A percentile compares a stretch with the other conserved stretches of the same genome.
phyloP scores from a whole-genome alignment of 768 basidiomycete genomes.

The Mycena galericulata region DNA sequence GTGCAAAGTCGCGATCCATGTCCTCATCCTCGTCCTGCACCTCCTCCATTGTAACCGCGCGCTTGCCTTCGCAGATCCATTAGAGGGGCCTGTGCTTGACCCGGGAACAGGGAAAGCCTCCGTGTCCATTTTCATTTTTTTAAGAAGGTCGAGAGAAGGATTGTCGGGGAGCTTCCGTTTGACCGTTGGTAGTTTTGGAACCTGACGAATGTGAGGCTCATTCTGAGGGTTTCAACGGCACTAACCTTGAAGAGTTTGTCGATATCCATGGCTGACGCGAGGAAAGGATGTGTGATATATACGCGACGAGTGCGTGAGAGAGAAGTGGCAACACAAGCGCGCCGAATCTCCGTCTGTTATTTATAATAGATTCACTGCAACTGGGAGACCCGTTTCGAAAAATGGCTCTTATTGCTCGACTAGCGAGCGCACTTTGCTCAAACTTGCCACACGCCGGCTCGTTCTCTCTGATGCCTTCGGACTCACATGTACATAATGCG shows the following conservation, averaged over 20 bases:
- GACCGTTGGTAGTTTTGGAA: slow-evolving; percentile 73
- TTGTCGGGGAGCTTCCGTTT: slow-evolving; percentile 84
- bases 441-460: too few relatives aligned
- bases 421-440: too few relatives aligned
- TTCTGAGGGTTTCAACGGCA: neutral
- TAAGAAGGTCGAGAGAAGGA: slow-evolving; percentile 85
- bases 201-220: slow-evolving; percentile 49
- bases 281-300: too few relatives aligned
- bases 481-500: too few relatives aligned
- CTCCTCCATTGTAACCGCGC: slow-evolving; percentile 71
- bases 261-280: slow-evolving; percentile 65
- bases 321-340: too few relatives aligned
- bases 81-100: slow-evolving; percentile 17
- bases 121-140: slow-evolving; percentile 76
- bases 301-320: too few relatives aligned
- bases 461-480: too few relatives aligned
- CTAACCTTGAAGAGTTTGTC: slow-evolving; percentile 63
- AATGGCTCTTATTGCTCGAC: too few relatives aligned
- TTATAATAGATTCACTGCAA: too few relatives aligned
- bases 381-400: too few relatives aligned
- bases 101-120: slow-evolving; percentile 31
- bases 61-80: slow-evolving; percentile 37
- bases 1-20: slow-evolving; percentile 70
- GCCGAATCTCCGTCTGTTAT: too few relatives aligned
- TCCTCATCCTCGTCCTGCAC: slow-evolving; percentile 64